phyloP scores from a whole-genome alignment of 2,329 filamentous ascomycete genomes.

The Venturia asperata region DNA sequence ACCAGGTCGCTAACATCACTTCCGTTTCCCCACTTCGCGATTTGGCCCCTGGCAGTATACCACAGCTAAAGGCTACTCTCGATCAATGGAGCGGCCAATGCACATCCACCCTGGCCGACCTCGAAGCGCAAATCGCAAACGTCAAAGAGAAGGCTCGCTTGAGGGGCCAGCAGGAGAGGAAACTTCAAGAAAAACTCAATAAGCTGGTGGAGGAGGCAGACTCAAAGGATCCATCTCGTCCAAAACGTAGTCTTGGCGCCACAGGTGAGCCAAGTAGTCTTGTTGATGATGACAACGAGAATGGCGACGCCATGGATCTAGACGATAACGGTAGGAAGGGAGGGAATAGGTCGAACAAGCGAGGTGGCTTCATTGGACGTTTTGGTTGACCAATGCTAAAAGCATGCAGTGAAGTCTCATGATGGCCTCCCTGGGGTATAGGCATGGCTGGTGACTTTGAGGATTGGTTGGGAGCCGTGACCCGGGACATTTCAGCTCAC shows the following conservation, averaged over 20 bases:
- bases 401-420: neutral
- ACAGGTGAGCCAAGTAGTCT: neutral
- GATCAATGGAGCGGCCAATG: conserved; percentile 74
- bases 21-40: conserved; percentile 82
- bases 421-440: too few species aligned
- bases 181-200: conserved; percentile 10
- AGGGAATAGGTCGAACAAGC: conserved; percentile 4
- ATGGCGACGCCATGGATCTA: conserved; percentile 16
- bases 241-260: conserved; percentile 10
- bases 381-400: neutral
- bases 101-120: conserved; percentile 60
- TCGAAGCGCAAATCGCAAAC: conserved; percentile 66
- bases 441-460: too few species aligned
- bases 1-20: conserved; percentile 66
- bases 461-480: too few species aligned
- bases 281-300: conserved; percentile 15
- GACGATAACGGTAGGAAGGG: conserved; percentile 18
- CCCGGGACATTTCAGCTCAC: too few species aligned
- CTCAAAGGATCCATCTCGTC: neutral
- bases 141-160: conserved; percentile 47
- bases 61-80: conserved; percentile 60
- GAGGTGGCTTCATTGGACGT: conserved; percentile 7
- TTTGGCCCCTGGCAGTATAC: conserved; percentile 65
- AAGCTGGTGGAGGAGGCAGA: conserved; percentile 13
- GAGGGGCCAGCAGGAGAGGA: conserved; percentile 8